phyloP scores from a whole-genome alignment of 177 flowering plant species.

The Vitis hybrid region DNA sequence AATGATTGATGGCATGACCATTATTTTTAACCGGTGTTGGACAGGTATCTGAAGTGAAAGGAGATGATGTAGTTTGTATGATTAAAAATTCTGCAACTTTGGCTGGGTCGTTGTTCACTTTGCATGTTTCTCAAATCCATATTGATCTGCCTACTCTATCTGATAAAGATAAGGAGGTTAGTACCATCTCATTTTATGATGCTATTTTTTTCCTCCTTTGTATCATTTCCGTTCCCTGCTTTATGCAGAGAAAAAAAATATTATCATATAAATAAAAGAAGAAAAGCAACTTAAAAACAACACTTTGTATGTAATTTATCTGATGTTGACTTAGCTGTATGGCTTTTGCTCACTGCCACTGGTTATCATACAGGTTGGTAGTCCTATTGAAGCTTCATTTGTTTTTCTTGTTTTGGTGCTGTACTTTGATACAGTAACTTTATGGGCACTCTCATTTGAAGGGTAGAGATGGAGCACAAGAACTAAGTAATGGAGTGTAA shows the following conservation, averaged over 20 bases:
- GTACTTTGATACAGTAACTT: background rate
- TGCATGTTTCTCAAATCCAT: conserved; percentile 86
- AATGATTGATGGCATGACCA: background rate
- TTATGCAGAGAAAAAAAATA: too few species aligned
- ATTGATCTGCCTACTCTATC: conserved; percentile 89
- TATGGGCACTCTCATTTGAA: background rate
- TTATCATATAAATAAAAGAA: too few species aligned
- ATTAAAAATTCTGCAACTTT: conserved; percentile 87
- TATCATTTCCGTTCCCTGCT: background rate
- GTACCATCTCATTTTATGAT: conserved; percentile 1
- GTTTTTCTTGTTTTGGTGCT: background rate
- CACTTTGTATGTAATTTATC: too few species aligned
- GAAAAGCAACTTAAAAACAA: too few species aligned
- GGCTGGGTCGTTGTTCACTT: conserved; percentile 76
- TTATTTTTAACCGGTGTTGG: conserved; percentile 6
- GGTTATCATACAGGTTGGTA: background rate
- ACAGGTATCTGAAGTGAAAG: conserved; percentile 82
- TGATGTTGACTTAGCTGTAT: background rate
- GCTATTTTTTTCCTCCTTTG: background rate
- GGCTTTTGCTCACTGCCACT: background rate
- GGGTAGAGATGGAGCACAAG: background rate
- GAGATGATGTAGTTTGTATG: conserved; percentile 78
- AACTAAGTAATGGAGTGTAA: background rate
- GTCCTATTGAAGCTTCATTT: background rate
- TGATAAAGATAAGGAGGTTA: conserved; percentile 90